Conservation (phyloP, 2,329 filamentous ascomycete species). For the Colletotrichum sp. region DNA sequence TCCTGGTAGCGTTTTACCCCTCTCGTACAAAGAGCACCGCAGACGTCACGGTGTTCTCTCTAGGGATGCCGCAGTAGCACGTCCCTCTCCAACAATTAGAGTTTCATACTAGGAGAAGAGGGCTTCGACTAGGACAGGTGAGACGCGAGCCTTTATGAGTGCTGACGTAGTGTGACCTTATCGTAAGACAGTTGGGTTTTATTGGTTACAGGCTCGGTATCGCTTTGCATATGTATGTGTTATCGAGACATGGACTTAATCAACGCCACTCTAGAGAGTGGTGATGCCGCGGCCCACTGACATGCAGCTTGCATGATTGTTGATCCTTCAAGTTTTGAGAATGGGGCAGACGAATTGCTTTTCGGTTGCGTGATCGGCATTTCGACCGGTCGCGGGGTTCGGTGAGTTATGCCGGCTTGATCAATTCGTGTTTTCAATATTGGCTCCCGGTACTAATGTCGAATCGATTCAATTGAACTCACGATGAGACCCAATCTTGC, state of each 20-base stretch:
- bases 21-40: not conserved
- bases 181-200: not conserved
- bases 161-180: not conserved
- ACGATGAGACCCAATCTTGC: not conserved
- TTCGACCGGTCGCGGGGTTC: not conserved
- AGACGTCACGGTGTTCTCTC: not conserved
- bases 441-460: not conserved
- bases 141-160: not conserved
- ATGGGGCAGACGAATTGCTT: not conserved
- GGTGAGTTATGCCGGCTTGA: not conserved
- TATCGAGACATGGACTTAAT: not conserved
- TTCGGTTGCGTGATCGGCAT: not conserved
- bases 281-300: not conserved
- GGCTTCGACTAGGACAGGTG: not conserved
- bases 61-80: not conserved
- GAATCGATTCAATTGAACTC: not conserved
- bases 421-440: not conserved
- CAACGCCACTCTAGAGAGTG: not conserved
- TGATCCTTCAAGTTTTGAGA: not conserved
- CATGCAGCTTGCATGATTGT: not conserved
- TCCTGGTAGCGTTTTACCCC: not conserved
- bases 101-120: not conserved
- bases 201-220: not conserved
- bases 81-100: slow-evolving; percentile 1
- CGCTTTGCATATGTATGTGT: not conserved